Percentiles rank a stretch among this genome's conserved stretches.
Evolutionary conservation across 345 rosid genomes (phyloP).

Genomic region (Citrus medica): DNA sequence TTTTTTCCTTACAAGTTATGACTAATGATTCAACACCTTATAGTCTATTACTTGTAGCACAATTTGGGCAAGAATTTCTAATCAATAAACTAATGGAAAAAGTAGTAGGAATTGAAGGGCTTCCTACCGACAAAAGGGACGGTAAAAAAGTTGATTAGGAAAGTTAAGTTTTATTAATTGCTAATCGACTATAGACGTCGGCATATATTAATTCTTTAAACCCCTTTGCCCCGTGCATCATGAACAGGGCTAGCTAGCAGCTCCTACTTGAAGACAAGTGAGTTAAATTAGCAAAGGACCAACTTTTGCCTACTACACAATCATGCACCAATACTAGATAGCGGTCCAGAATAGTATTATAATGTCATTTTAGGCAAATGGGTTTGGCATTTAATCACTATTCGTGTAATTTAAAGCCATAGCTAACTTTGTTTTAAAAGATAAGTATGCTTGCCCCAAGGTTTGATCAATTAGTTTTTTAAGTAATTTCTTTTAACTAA

Average conservation of each 20-base stretch:
- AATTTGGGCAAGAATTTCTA: not conserved
- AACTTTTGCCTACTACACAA: too few relatives aligned
- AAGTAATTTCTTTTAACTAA: too few relatives aligned
- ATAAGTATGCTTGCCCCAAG: too few relatives aligned
- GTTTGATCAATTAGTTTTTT: too few relatives aligned
- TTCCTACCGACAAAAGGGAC: constrained; percentile 9
- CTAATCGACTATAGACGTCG: not conserved
- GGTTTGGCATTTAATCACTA: not conserved
- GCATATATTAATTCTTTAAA: not conserved
- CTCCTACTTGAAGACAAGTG: not conserved
- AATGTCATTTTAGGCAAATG: not conserved
- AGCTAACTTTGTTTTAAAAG: too few relatives aligned
- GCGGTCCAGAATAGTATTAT: not conserved
- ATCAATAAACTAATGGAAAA: not conserved
- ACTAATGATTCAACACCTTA: not conserved
- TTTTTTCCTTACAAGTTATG: not conserved
- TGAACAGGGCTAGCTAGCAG: too few relatives aligned
- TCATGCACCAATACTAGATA: not conserved
- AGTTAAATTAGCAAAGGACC: not conserved
- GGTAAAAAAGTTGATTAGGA: not conserved
- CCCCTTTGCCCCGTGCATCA: not conserved
- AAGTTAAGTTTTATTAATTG: not conserved
- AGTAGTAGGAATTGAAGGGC: not conserved
- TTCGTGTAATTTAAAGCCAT: not conserved
- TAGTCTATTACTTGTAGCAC: not conserved